phyloP scores from a whole-genome alignment of 2,329 filamentous ascomycete genomes.

The Penicillium sp. region DNA sequence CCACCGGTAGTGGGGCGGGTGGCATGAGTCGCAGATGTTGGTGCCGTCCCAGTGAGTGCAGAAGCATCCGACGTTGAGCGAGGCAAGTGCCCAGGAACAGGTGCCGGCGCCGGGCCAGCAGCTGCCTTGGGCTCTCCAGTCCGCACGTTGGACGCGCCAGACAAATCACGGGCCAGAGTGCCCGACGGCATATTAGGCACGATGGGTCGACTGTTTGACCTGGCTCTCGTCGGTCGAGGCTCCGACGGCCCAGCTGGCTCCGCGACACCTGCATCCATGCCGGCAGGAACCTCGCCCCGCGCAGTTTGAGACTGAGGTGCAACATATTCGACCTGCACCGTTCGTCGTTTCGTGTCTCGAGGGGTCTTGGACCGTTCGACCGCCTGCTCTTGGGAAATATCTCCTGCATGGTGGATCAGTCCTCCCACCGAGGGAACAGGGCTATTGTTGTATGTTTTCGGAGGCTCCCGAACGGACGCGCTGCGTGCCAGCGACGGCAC shows the following conservation, averaged over 20 bases:
- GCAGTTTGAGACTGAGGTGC: constrained; percentile 78
- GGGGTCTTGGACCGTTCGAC: constrained; percentile 54
- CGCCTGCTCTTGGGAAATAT: constrained; percentile 59
- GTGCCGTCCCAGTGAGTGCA: constrained; percentile 42
- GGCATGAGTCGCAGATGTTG: constrained; percentile 33
- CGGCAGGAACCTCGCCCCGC: constrained; percentile 63
- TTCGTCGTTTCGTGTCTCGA: constrained; percentile 82
- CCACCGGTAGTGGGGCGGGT: constrained; percentile 69
- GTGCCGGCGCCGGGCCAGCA: too few species aligned
- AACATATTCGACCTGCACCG: constrained; percentile 96
- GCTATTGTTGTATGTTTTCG: constrained; percentile 53
- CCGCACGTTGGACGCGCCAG: too few species aligned
- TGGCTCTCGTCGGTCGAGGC: too few species aligned
- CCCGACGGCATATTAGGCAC: constrained; percentile 34
- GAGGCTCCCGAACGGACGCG: constrained; percentile 80
- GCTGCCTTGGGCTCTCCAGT: too few species aligned
- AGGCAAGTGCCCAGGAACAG: constrained; percentile 43
- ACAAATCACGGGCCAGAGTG: too few species aligned
- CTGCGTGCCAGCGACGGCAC: constrained; percentile 64
- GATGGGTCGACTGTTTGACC: too few species aligned
- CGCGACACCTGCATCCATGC: too few species aligned
- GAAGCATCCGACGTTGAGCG: constrained; percentile 53
- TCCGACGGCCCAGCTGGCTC: too few species aligned
- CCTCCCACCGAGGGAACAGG: constrained; percentile 48
- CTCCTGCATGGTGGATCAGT: constrained; percentile 63